Evolutionary conservation across 2,329 filamentous ascomycete genomes (phyloP).

Genomic region (Ophiostoma angusticollis): DNA sequence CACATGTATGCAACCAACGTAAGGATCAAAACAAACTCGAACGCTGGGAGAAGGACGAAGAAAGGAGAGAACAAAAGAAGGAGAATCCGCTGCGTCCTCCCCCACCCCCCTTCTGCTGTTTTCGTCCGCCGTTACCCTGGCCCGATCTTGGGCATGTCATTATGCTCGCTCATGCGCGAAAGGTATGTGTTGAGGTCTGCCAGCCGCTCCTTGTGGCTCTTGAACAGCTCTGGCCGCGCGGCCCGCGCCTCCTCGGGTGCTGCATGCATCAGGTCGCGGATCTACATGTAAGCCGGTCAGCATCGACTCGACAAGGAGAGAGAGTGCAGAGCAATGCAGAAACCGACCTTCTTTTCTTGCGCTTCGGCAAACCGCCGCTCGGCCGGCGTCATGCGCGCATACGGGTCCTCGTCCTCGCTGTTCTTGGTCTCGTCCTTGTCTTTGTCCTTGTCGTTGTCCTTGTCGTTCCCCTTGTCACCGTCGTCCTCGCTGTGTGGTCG

Average conservation of each 20-base stretch:
- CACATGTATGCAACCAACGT: too few species aligned
- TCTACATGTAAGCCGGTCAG: conserved; percentile 29
- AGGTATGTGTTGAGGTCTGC: conserved; percentile 93
- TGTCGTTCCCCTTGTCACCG: conserved; percentile 8
- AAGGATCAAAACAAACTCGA: too few species aligned
- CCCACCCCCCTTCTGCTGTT: neutral
- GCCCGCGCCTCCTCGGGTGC: conserved; percentile 24
- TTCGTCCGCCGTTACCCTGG: conserved; percentile 31
- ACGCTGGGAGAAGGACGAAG: neutral
- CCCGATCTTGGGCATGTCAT: conserved; percentile 76
- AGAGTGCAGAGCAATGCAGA: conserved; percentile 29
- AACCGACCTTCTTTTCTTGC: conserved; percentile 53
- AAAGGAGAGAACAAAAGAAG: neutral
- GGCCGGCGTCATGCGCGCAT: conserved; percentile 63
- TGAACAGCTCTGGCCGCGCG: conserved; percentile 61
- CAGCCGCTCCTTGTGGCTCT: conserved; percentile 93
- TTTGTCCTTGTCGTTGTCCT: conserved; percentile 12
- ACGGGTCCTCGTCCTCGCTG: conserved; percentile 16
- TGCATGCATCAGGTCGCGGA: conserved; percentile 62
- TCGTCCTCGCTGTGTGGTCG: conserved; percentile 6
- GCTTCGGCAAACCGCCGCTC: conserved; percentile 72
- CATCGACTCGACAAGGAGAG: neutral
- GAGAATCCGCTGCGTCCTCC: neutral
- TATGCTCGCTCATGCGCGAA: conserved; percentile 85
- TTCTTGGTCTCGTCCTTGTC: conserved; percentile 23